Conservation (phyloP, 805 yeast genomes). For the Candida saitoana region DNA sequence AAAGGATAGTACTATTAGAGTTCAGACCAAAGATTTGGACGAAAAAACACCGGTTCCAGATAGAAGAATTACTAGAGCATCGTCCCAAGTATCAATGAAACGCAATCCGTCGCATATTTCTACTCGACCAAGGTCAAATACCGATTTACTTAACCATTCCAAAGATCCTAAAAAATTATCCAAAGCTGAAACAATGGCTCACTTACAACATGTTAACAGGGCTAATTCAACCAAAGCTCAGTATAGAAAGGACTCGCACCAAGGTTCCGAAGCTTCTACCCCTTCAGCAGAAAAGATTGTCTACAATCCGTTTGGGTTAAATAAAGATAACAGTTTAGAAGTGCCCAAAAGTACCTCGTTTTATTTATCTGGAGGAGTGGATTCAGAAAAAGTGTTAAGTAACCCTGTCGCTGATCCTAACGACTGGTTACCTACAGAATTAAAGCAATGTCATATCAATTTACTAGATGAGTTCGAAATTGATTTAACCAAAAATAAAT, state of each 20-base stretch:
- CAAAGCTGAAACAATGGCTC: slow-evolving; percentile 36
- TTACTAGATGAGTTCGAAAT: slow-evolving; percentile 54
- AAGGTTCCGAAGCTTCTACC: neutral
- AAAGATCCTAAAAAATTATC: slow-evolving; percentile 14
- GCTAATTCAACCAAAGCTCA: slow-evolving; percentile 22
- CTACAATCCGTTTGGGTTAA: slow-evolving; percentile 65
- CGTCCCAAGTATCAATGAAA: slow-evolving; percentile 4
- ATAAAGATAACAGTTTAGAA: slow-evolving; percentile 24
- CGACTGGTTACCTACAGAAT: slow-evolving; percentile 51
- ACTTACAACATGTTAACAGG: slow-evolving; percentile 29
- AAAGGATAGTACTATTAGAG: neutral
- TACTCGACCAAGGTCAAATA: slow-evolving; percentile 1
- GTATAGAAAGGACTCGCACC: slow-evolving; percentile 10
- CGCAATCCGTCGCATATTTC: neutral
- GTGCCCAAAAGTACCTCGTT: slow-evolving; percentile 26
- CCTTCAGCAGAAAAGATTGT: slow-evolving; percentile 38
- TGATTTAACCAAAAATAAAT: slow-evolving; percentile 37
- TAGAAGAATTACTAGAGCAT: neutral
- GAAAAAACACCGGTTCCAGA: neutral
- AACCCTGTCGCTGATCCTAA: slow-evolving; percentile 67
- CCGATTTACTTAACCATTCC: slow-evolving; percentile 1
- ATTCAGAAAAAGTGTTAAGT: slow-evolving; percentile 48
- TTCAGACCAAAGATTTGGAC: neutral
- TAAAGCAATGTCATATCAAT: slow-evolving; percentile 44
- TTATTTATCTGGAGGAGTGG: slow-evolving; percentile 31